Evolutionary conservation across 768 basidiomycete species (phyloP), one percentile per base, ranked within the genome.

Genomic region (Rossbeevera mucosa): DNA sequence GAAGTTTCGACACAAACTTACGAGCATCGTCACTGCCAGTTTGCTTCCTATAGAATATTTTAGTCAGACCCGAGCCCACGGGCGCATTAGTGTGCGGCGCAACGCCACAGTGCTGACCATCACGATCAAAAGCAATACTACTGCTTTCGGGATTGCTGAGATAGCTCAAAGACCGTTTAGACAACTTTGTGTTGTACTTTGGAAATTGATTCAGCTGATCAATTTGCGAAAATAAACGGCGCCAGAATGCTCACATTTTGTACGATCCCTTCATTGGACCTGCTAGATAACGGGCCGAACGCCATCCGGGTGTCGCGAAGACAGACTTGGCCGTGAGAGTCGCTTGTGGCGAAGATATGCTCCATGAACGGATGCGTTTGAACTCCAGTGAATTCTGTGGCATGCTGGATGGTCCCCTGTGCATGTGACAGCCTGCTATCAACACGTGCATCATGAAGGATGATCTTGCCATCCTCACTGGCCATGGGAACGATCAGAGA

Each of bases 221-320:
- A 29, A 28, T 50, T 18, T 44, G 54, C 48, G 52, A 58, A 20
- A 43, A 49, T 52, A 30, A 44, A 48, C 9, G 26, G 26, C 38
- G 18, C 18, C 16, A 47, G 47, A 50, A 16, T 2, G 28, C 42
- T 51, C 18, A 51, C 57, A 44, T 16, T 74, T 51, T 77, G 77
- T 7, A 88, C 80, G 1, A 85, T 71, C 0, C 86, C 86, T 12
- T 77, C 65, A 16, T 72, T 65, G 2, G 76, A 72, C 30, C 81
- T 67, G 11, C 64, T 65, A 16, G 66, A 65, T 18, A 66, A 58
- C 41, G 82, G 74, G 18, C 84, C 83, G 65, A 89, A 91, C 0
- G 85, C 79, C 85, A 88, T 89, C 12, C 88, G 75, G 14, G 72
- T 69, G 65, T 91, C 88, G 14, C 86, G 80, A 51, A 91, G 78